Conservation (phyloP, 176 grass and related monocot species). For the Phyllostachys edulis region DNA sequence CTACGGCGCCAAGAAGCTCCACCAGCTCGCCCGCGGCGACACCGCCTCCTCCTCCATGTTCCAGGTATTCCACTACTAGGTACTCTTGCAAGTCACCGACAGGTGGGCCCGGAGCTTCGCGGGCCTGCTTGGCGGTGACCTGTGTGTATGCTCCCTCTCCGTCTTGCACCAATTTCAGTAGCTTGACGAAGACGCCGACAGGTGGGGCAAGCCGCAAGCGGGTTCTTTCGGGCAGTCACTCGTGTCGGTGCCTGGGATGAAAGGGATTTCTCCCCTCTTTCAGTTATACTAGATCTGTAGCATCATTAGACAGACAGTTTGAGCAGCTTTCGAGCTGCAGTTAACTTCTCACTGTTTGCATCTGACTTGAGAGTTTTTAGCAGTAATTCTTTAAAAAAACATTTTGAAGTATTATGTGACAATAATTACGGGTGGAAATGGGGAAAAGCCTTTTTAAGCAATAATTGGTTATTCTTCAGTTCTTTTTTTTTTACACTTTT, state of each 20-base stretch:
- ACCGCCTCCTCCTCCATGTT: slow-evolving; percentile 76
- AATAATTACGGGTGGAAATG: neutral
- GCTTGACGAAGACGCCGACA: no score
- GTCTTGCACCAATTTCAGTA: no score
- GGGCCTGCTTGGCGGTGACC: no score
- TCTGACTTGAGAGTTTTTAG: neutral
- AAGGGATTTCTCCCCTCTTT: neutral
- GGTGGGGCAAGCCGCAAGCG: no score
- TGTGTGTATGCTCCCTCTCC: no score
- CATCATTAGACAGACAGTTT: neutral
- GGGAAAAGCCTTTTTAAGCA: neutral
- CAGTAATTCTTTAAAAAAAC: neutral
- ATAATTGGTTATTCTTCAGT: neutral
- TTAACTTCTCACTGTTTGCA: neutral
- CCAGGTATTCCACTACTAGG: slow-evolving; percentile 20
- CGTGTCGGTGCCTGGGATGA: neutral
- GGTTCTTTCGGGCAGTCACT: neutral
- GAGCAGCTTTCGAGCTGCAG: neutral
- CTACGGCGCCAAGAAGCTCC: slow-evolving; percentile 92
- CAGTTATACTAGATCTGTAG: neutral
- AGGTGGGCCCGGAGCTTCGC: neutral
- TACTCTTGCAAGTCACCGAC: neutral
- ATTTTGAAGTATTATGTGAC: neutral
- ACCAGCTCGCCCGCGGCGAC: slow-evolving; percentile 65
- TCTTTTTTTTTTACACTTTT: neutral